These are phyloP conservation scores for Nitzschia palea DNA, from an alignment of 108 stramenopile genomes.

Conservation along the genomic window DNA sequence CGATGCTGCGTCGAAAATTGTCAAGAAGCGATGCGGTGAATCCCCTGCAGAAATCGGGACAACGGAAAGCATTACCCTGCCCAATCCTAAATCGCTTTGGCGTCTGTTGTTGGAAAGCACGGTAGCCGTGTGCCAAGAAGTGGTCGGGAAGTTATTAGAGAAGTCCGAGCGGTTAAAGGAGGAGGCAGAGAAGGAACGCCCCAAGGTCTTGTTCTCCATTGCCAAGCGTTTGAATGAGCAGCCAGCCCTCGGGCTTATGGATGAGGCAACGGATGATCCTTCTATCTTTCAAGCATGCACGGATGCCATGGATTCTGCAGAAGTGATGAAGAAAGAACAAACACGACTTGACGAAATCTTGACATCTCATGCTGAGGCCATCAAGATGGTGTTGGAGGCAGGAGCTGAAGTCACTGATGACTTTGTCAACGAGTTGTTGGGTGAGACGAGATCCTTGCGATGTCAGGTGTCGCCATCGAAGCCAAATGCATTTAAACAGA, in stretches of 20 bases:
- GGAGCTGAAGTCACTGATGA: constrained; percentile 35
- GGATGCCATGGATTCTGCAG: constrained; percentile 30
- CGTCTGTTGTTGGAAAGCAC: constrained; percentile 41
- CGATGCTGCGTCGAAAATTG: constrained; percentile 76
- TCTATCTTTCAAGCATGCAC: constrained; percentile 19
- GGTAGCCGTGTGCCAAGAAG: constrained; percentile 27
- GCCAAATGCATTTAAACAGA: background rate
- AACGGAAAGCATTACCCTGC: constrained; percentile 13
- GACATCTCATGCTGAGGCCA: constrained; percentile 27
- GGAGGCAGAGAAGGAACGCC: constrained; percentile 18
- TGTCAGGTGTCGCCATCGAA: background rate
- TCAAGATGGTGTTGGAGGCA: constrained; percentile 32
- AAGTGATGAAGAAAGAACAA: constrained; percentile 6
- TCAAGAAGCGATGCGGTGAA: constrained; percentile 53
- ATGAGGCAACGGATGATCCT: constrained; percentile 17
- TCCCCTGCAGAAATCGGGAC: constrained; percentile 2
- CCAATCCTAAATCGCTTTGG: constrained; percentile 45
- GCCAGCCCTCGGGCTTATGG: constrained; percentile 42
- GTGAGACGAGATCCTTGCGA: background rate
- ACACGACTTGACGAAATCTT: constrained; percentile 37
- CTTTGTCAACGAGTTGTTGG: constrained; percentile 43
- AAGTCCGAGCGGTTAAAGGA: constrained; percentile 38
- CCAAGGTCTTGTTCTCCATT: constrained; percentile 9
- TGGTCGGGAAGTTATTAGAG: constrained; percentile 36
- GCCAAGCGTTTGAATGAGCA: constrained; percentile 16